phyloP scores from a whole-genome alignment of 305 asterid species.

The Solanum hybrid region DNA sequence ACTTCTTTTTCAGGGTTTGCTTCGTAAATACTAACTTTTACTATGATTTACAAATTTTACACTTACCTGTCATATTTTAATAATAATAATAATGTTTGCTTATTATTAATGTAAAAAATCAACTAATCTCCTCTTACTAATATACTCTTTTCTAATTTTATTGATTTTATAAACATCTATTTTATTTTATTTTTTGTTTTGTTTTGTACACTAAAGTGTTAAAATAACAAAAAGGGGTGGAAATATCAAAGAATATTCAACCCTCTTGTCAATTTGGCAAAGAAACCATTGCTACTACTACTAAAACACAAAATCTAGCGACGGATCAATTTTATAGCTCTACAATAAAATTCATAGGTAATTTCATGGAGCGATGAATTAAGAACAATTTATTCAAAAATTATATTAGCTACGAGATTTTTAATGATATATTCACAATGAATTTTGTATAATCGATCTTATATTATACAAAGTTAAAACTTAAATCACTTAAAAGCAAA shows the following conservation, averaged over 20 bases:
- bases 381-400: neutral
- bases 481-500: neutral
- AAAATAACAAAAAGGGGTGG: neutral
- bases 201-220: neutral
- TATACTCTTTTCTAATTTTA: neutral
- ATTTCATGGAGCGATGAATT: neutral
- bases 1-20: neutral
- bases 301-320: neutral
- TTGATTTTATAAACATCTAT: neutral
- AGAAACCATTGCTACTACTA: neutral
- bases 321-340: neutral
- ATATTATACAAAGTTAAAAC: no score
- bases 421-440: neutral
- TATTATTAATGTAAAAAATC: neutral
- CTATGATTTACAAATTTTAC: neutral
- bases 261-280: neutral
- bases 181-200: neutral
- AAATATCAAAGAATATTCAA: neutral
- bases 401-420: neutral
- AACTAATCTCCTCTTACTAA: neutral
- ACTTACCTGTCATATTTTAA: neutral
- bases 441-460: neutral
- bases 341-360: neutral
- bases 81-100: neutral
- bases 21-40: no score